phyloP scores from a whole-genome alignment of 2,329 filamentous ascomycete species.

The Ophiosphaerella herpotricha region DNA sequence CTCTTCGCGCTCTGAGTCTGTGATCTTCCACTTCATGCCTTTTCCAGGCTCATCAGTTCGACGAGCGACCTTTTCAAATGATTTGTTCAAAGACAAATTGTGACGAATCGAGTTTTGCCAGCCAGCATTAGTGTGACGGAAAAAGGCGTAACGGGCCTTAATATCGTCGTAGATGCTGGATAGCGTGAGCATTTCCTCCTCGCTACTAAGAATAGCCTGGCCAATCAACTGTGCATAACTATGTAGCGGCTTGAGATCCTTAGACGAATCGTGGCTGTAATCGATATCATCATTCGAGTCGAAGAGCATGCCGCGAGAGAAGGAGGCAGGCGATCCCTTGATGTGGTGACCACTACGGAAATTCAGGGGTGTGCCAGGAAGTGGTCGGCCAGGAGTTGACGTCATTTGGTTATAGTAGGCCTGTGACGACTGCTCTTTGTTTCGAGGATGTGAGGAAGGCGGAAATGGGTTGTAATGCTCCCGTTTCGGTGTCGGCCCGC shows the following conservation, averaged over 20 bases:
- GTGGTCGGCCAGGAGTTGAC: conserved; percentile 41
- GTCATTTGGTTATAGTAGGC: conserved; percentile 40
- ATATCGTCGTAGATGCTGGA: conserved; percentile 95
- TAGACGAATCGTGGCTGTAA: conserved; percentile 79
- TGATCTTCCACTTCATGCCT: conserved; percentile 98
- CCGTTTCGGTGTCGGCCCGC: conserved; percentile 43
- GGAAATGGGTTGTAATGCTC: conserved; percentile 46
- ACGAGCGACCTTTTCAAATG: conserved; percentile 90
- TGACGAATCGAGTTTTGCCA: conserved; percentile 99
- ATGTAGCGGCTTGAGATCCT: conserved; percentile 91
- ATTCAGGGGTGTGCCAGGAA: conserved; percentile 41
- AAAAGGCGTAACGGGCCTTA: conserved; percentile 89
- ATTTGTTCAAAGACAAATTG: conserved; percentile 92
- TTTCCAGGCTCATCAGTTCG: conserved; percentile 95
- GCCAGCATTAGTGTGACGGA: conserved; percentile 79
- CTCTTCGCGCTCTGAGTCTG: conserved; percentile 80
- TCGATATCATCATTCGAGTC: conserved; percentile 66
- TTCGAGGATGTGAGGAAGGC: conserved; percentile 40
- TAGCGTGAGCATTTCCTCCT: conserved; percentile 86
- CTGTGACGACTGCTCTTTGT: conserved; percentile 39
- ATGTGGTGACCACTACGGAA: conserved; percentile 44
- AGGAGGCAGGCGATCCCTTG: conserved; percentile 54
- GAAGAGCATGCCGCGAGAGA: conserved; percentile 56
- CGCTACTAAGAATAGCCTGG: conserved; percentile 86
- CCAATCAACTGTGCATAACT: conserved; percentile 98